Conservation (phyloP, 805 yeast genomes). For the Yarrowia phangngaensis region DNA sequence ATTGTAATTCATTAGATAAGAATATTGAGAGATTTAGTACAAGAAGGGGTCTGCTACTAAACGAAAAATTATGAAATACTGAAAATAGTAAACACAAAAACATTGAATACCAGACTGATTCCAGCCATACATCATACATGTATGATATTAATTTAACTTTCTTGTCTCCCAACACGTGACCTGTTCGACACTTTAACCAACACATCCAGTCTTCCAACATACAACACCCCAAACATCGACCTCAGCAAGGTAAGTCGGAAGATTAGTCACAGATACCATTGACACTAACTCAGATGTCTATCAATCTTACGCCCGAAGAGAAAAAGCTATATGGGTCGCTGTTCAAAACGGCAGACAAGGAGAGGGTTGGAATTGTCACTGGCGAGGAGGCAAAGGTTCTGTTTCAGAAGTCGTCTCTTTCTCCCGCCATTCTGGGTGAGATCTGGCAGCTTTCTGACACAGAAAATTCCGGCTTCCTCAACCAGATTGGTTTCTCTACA, state of each 20-base stretch:
- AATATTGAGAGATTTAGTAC: no score
- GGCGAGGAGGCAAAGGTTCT: conserved; percentile 82
- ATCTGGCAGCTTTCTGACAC: conserved; percentile 94
- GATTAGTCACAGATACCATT: background rate
- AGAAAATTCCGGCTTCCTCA: conserved; percentile 79
- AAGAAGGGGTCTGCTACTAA: no score
- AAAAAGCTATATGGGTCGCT: conserved; percentile 66
- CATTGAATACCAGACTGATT: no score
- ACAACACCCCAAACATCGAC: conserved; percentile 25
- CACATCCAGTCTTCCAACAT: conserved; percentile 18
- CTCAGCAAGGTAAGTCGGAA: conserved; percentile 22
- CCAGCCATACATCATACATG: no score
- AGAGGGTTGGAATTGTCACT: conserved; percentile 72
- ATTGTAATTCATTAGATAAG: no score
- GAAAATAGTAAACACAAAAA: no score
- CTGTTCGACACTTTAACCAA: background rate
- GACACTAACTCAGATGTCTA: conserved; percentile 14
- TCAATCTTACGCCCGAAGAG: conserved; percentile 54
- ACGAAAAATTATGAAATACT: no score
- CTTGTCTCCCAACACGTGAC: conserved; percentile 23
- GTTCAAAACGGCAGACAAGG: conserved; percentile 76
- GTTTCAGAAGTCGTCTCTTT: conserved; percentile 79
- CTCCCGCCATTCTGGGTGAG: conserved; percentile 75
- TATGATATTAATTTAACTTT: no score
- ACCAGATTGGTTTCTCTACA: conserved; percentile 71